Evolutionary conservation across 805 yeast genomes (phyloP).

Genomic region (Sungouiella thailandica): DNA sequence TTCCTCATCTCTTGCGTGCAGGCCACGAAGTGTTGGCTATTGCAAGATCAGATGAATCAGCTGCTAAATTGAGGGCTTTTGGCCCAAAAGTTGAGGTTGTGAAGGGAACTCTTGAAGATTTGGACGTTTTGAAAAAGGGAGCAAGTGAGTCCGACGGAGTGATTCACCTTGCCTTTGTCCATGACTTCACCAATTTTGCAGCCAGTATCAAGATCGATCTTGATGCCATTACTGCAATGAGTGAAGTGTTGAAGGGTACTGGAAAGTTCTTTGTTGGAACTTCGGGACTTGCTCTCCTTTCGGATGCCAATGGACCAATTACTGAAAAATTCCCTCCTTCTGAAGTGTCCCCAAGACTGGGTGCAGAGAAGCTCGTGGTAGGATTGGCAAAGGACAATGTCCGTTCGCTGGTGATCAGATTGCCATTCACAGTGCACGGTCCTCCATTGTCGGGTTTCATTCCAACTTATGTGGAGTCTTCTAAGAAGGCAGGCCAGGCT

Average conservation of each 20-base stretch:
- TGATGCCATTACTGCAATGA: slow-evolving; percentile 23
- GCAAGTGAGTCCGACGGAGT: slow-evolving; percentile 30
- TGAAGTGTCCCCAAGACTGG: too few species aligned
- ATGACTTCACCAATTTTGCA: slow-evolving; percentile 21
- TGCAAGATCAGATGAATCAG: slow-evolving; percentile 27
- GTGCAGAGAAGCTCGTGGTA: too few species aligned
- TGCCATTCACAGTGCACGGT: slow-evolving; percentile 33
- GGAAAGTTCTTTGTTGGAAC: slow-evolving; percentile 22
- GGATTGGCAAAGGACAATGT: slow-evolving; percentile 20
- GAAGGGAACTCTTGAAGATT: slow-evolving; percentile 23
- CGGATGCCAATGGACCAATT: too few species aligned
- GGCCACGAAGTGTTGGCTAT: slow-evolving; percentile 26
- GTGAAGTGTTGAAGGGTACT: slow-evolving; percentile 23
- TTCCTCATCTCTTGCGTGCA: slow-evolving; percentile 13
- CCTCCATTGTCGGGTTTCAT: slow-evolving; percentile 22
- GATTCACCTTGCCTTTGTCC: slow-evolving; percentile 32
- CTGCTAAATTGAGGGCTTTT: slow-evolving; percentile 15
- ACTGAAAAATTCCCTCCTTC: too few species aligned
- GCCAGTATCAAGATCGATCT: slow-evolving; percentile 17
- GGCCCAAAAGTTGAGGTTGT: slow-evolving; percentile 19
- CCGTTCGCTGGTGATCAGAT: slow-evolving; percentile 18
- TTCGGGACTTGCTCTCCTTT: slow-evolving; percentile 10
- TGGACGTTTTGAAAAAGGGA: slow-evolving; percentile 21
- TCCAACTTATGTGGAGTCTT: slow-evolving; percentile 16
- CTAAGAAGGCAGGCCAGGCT: slow-evolving; percentile 27